Percentiles rank a stretch among this genome's conserved stretches.
Evolutionary conservation across 2,329 filamentous ascomycete species (phyloP).

Genomic region (Harringtonia aguacate): DNA sequence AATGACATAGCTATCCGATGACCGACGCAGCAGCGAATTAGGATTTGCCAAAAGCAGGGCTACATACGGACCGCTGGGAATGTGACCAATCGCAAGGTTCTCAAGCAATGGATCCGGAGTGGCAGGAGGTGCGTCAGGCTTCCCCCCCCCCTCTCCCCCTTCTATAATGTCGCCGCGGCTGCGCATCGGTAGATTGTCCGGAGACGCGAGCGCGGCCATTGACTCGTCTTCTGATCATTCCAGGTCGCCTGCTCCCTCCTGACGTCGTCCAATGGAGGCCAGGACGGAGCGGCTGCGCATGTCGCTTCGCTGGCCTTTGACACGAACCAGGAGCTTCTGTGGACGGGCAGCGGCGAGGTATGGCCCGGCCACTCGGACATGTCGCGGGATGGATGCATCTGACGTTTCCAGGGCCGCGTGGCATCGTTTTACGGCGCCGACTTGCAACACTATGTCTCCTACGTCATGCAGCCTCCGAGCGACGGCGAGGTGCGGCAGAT

Average conservation of each 20-base stretch:
- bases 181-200: no score
- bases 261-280: conserved; percentile 56
- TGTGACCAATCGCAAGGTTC: conserved; percentile 5
- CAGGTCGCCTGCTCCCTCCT: conserved; percentile 74
- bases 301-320: conserved; percentile 83
- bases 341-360: conserved; percentile 48
- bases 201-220: no score
- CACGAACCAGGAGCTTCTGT: conserved; percentile 77
- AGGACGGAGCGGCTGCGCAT: conserved; percentile 57
- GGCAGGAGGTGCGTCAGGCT: conserved; percentile 9
- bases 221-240: conserved; percentile 53
- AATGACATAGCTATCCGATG: no score
- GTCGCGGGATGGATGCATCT: no score
- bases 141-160: neutral
- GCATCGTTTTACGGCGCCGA: conserved; percentile 81
- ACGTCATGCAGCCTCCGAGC: conserved; percentile 61
- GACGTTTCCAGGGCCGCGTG: conserved; percentile 58
- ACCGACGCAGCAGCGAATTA: no score
- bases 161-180: conserved; percentile 64
- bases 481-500: conserved; percentile 82
- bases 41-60: neutral
- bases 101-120: conserved; percentile 14
- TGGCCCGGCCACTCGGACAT: no score
- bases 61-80: conserved; percentile 5
- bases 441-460: conserved; percentile 82